Percentiles rank a stretch among this genome's conserved stretches.
Evolutionary conservation across 169 alveolate genomes (phyloP).

Genomic region (Plasmodium fragile): DNA sequence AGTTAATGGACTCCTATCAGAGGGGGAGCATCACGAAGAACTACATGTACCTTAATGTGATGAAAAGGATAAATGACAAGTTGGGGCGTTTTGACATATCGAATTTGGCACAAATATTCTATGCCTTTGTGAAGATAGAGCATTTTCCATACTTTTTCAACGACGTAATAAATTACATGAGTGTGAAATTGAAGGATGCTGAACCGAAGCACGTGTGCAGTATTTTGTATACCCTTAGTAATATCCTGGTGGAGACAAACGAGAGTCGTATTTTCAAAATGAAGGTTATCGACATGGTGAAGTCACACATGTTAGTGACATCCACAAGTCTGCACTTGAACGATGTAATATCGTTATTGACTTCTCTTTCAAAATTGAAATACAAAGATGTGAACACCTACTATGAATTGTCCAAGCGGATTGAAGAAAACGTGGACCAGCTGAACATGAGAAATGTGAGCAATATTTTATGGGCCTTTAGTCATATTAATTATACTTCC

Average conservation of each 20-base stretch:
- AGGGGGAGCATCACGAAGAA: constrained; percentile 43
- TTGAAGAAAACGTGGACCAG: constrained; percentile 28
- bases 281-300: constrained; percentile 38
- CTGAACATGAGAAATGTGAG: constrained; percentile 65
- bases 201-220: constrained; percentile 61
- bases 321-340: constrained; percentile 12
- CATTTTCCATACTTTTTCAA: constrained; percentile 54
- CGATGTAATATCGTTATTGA: constrained; percentile 54
- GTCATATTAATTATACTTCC: constrained; percentile 60
- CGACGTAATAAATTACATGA: constrained; percentile 37
- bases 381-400: constrained; percentile 44
- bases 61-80: constrained; percentile 47
- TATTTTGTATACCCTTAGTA: constrained; percentile 49
- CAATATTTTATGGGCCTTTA: constrained; percentile 68
- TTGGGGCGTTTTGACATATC: constrained; percentile 17
- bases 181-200: constrained; percentile 8
- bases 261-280: constrained; percentile 60
- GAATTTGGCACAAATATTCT: constrained; percentile 46
- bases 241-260: constrained; percentile 65
- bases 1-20: constrained; percentile 59
- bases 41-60: constrained; percentile 43
- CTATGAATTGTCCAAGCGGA: constrained; percentile 48
- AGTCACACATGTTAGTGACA: neutral
- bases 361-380: constrained; percentile 57
- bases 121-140: constrained; percentile 58